phyloP scores from a whole-genome alignment of 1,284 basidiomycete genomes.

The Sporisorium graminicola region DNA sequence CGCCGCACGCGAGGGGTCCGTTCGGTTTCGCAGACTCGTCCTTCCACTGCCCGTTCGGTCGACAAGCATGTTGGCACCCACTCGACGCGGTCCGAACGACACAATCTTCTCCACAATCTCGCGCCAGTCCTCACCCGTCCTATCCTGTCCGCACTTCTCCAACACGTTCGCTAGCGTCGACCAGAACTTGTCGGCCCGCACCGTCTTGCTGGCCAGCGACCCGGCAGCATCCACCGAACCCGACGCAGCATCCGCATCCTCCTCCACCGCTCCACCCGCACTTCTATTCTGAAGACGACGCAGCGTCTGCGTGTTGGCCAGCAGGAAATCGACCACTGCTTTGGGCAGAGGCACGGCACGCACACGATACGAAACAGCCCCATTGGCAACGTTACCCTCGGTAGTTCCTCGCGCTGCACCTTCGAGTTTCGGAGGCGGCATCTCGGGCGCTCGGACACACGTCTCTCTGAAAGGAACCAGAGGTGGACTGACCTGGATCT shows the following conservation, averaged over 20 bases:
- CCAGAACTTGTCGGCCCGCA: constrained; percentile 80
- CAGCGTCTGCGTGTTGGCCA: constrained; percentile 77
- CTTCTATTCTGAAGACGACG: constrained; percentile 57
- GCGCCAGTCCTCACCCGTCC: constrained; percentile 84
- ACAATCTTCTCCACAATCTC: constrained; percentile 81
- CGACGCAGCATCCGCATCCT: constrained; percentile 19
- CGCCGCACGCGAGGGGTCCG: constrained; percentile 27
- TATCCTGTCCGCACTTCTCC: constrained; percentile 66
- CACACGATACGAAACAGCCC: constrained; percentile 84
- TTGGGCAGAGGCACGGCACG: constrained; percentile 84
- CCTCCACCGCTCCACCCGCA: constrained; percentile 42
- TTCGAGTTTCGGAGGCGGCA: constrained; percentile 84
- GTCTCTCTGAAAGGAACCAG: constrained; percentile 99
- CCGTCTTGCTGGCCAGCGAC: constrained; percentile 49
- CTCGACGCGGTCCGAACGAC: constrained; percentile 89
- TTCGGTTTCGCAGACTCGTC: constrained; percentile 27
- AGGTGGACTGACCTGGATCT: constrained; percentile 92
- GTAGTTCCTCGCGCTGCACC: constrained; percentile 84
- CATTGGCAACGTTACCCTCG: constrained; percentile 78
- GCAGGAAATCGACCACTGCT: constrained; percentile 79
- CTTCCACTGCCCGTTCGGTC: constrained; percentile 72
- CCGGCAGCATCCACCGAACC: constrained; percentile 32
- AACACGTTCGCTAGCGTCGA: constrained; percentile 77
- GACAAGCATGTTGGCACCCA: constrained; percentile 88
- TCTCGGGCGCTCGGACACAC: constrained; percentile 79